Base-by-base conservation (phyloP, 2,329 filamentous ascomycete species). In the Talaromyces marneffei region DNA sequence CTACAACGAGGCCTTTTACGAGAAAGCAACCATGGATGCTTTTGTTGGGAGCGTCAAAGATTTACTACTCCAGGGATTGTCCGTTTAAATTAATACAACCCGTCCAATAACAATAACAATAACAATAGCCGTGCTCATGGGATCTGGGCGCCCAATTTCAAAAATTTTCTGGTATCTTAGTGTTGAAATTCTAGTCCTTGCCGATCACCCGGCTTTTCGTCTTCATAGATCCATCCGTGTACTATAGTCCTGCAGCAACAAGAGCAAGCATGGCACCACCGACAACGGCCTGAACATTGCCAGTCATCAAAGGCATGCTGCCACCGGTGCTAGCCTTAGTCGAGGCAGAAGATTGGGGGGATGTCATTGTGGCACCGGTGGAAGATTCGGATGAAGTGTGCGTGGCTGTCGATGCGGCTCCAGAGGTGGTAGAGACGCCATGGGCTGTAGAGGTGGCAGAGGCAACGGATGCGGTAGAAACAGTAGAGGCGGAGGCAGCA, bases 1-100 rank as follows among this genome's bases (percentile, higher is more conserved):
- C 18, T 75, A 71, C 62, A 74, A 76, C 31, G 67, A 71, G 58
- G 66, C 70, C 8, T 75, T 68, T 60, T 68, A 75, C 66, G 66
- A 60, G 1, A 59, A 33, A 6, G 61, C 44, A 1, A 69, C 68
- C 59, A 70, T 73, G 65, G 44, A 31, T 5, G 62, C 64, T 44
- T 66, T 74, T 56, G 39, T 56, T 10, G 20, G 18, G 46, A 42
- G 8, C 8, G 37, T 59, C 39, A 62, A 44, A 39, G 48, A 46
- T 39, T 31, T n/a, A 44, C 16, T 59, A 29, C 46, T 59, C 6
- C 12, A 31, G 29, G 60, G 25, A 44, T 63, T 70, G 33, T 39
- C 37, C 7, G 37, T 39, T 25, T 55, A 55, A 33, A 35, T 35
- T 39, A 25, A 48, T 7, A 14, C 20, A 48, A 16, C 44, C 9